Evolutionary conservation across 345 rosid species (phyloP).

Genomic region (Syzygium grande): DNA sequence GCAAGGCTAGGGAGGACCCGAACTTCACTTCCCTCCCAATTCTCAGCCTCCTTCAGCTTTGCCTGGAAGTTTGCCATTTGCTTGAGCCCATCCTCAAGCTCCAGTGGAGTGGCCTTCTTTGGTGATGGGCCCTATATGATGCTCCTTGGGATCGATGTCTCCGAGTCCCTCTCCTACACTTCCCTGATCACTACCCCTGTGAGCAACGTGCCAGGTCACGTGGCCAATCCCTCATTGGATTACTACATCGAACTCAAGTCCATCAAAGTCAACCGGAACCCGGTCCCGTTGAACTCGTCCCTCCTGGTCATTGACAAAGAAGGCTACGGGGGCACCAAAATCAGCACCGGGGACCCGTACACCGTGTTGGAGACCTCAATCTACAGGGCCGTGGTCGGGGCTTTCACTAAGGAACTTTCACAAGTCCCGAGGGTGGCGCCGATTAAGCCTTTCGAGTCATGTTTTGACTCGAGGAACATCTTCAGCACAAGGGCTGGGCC

Average conservation of each 20-base stretch:
- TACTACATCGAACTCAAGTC: slow-evolving; percentile 31
- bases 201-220: not conserved
- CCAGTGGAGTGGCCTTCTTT: slow-evolving; percentile 19
- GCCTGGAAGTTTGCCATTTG: slow-evolving; percentile 24
- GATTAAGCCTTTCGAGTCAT: too few relatives aligned
- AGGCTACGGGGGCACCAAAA: slow-evolving; percentile 56
- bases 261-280: slow-evolving; percentile 21
- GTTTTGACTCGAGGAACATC: not conserved
- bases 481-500: not conserved
- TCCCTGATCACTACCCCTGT: slow-evolving; percentile 23
- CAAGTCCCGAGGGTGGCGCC: slow-evolving; percentile 27
- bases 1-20: slow-evolving; percentile 26
- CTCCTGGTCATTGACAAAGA: slow-evolving; percentile 13
- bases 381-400: slow-evolving; percentile 29
- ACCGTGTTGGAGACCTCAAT: slow-evolving; percentile 43
- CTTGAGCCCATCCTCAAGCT: slow-evolving; percentile 9
- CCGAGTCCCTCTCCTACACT: slow-evolving; percentile 17
- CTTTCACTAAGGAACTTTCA: slow-evolving; percentile 23
- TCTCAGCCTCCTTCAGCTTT: slow-evolving; percentile 14
- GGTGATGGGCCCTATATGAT: slow-evolving; percentile 19
- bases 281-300: slow-evolving; percentile 15
- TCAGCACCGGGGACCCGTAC: slow-evolving; percentile 60
- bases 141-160: slow-evolving; percentile 20
- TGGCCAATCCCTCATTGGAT: slow-evolving; percentile 18
- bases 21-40: slow-evolving; percentile 12